Conservation (phyloP, 768 basidiomycete species). For the Gymnopilus dilepis region DNA sequence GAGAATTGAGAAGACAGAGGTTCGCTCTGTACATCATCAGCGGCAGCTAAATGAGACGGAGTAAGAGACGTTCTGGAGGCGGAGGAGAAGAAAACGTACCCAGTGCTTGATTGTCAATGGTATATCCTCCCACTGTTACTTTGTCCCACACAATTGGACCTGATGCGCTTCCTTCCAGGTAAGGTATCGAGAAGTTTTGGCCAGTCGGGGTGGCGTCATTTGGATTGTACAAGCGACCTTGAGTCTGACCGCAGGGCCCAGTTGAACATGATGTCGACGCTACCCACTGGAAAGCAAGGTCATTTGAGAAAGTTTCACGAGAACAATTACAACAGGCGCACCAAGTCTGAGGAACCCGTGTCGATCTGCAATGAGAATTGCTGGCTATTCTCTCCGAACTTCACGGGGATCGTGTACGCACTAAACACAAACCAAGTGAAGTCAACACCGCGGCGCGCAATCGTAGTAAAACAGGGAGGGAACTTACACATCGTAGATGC, state of each 20-base stretch:
- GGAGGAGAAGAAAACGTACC: slow-evolving; percentile 43
- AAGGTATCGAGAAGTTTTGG: slow-evolving; percentile 53
- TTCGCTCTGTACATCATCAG: slow-evolving; percentile 56
- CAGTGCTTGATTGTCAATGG: slow-evolving; percentile 69
- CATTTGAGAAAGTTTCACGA: neutral
- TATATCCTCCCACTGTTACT: slow-evolving; percentile 67
- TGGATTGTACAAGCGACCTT: slow-evolving; percentile 62
- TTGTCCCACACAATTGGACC: slow-evolving; percentile 78
- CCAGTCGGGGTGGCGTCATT: slow-evolving; percentile 49
- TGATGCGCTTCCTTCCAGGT: slow-evolving; percentile 60
- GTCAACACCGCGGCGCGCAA: slow-evolving; percentile 4
- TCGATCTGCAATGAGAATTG: slow-evolving; percentile 74
- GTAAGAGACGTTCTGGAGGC: neutral
- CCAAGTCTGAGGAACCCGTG: slow-evolving; percentile 83
- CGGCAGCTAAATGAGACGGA: slow-evolving; percentile 55
- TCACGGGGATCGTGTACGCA: slow-evolving; percentile 66
- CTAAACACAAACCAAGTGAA: slow-evolving; percentile 46
- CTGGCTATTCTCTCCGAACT: slow-evolving; percentile 53
- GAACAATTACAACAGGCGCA: slow-evolving; percentile 30
- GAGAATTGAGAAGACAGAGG: slow-evolving; percentile 59
- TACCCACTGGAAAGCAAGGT: slow-evolving; percentile 62
- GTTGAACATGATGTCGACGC: slow-evolving; percentile 69
- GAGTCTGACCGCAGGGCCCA: slow-evolving; percentile 50
- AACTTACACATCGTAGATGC: slow-evolving; percentile 66
- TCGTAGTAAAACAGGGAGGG: neutral